phyloP scores from a whole-genome alignment of 164 flowering plant species.

The Aristolochia fimbriata region DNA sequence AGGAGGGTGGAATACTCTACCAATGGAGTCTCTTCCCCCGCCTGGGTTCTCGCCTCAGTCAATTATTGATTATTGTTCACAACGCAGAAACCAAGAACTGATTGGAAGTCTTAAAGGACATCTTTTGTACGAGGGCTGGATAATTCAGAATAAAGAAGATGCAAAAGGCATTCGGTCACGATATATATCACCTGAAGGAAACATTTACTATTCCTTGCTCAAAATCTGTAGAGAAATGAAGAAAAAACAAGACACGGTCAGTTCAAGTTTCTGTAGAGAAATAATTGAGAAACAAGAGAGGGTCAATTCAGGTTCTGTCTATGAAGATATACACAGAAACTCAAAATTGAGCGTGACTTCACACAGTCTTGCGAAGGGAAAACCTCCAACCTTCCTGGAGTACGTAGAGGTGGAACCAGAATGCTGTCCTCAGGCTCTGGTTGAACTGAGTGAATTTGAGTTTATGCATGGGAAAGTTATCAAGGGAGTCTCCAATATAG shows the following conservation, averaged over 20 bases:
- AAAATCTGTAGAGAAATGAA: no score
- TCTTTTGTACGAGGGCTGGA: no score
- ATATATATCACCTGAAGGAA: no score
- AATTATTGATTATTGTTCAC: no score
- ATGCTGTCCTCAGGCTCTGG: conserved; percentile 42
- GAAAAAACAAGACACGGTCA: neutral
- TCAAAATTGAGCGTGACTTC: neutral
- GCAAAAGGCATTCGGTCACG: no score
- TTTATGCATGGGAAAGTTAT: neutral
- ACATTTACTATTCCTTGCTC: no score
- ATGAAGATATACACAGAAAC: neutral
- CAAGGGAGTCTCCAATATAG: neutral
- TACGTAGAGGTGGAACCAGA: conserved; percentile 16
- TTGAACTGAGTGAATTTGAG: conserved; percentile 15
- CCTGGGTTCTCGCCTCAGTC: no score
- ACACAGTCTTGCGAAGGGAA: neutral
- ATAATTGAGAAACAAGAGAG: neutral
- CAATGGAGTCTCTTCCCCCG: no score
- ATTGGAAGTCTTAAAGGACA: no score
- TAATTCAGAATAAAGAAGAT: no score
- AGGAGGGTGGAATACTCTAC: no score
- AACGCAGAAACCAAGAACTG: no score
- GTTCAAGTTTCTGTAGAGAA: neutral
- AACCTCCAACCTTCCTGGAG: neutral
- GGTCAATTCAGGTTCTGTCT: neutral